Evolutionary conservation across 257 asterid genomes (phyloP).

Genomic region (Leonotis leonurus): DNA sequence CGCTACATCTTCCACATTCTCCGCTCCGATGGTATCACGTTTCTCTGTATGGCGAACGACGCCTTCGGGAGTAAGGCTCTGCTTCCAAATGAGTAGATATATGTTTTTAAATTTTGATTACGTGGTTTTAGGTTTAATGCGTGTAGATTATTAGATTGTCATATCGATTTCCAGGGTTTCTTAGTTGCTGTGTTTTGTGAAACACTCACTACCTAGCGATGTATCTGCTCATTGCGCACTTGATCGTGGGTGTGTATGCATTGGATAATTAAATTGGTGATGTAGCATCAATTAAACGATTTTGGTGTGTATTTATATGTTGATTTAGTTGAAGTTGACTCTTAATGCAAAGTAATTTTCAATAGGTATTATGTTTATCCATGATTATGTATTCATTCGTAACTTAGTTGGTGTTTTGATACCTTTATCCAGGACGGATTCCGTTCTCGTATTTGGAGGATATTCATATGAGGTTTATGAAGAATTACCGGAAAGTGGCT

Average conservation of each 20-base stretch:
- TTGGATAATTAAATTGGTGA: not conserved
- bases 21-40: constrained; percentile 72
- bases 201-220: not conserved
- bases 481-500: constrained; percentile 83
- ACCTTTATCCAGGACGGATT: constrained; percentile 62
- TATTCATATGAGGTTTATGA: constrained; percentile 94
- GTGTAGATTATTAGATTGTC: constrained; percentile 5
- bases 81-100: not conserved
- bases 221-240: not conserved
- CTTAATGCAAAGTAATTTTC: not conserved
- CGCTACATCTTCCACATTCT: constrained; percentile 92
- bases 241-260: not conserved
- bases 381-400: not conserved
- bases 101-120: not conserved
- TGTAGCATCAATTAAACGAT: not conserved
- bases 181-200: not conserved
- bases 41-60: constrained; percentile 98
- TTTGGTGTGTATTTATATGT: not conserved
- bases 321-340: not conserved
- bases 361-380: not conserved
- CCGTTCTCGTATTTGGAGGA: constrained; percentile 96
- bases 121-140: constrained; percentile 24
- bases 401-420: not conserved
- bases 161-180: not conserved
- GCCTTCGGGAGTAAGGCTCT: constrained; percentile 73